Conservation (phyloP, 352 stramenopile species). For the Pythium periplocum region DNA sequence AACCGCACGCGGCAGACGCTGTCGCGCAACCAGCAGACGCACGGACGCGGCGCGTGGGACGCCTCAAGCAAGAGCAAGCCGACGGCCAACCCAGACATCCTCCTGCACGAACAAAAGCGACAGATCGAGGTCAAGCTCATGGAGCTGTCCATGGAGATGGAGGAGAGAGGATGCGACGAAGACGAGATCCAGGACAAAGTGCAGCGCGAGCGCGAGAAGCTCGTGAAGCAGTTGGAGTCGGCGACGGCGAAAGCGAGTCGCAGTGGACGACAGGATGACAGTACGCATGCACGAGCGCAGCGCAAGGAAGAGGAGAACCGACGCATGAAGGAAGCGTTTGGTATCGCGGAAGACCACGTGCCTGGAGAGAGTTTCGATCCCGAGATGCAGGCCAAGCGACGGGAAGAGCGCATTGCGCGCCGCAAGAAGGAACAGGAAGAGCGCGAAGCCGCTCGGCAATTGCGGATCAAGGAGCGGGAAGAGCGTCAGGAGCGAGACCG, state of each 20-base stretch:
- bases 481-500: slow-evolving; percentile 28
- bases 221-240: slow-evolving; percentile 29
- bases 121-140: slow-evolving; percentile 75
- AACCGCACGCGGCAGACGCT: slow-evolving; percentile 62
- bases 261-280: slow-evolving; percentile 4
- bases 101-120: slow-evolving; percentile 77
- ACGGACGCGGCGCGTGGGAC: slow-evolving; percentile 11
- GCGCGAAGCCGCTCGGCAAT: slow-evolving; percentile 30
- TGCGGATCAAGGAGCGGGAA: slow-evolving; percentile 33
- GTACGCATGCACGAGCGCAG: slow-evolving; percentile 47
- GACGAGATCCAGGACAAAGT: slow-evolving; percentile 71
- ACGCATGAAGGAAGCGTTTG: slow-evolving; percentile 65
- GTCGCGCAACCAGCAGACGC: slow-evolving; percentile 28
- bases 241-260: slow-evolving; percentile 1
- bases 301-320: slow-evolving; percentile 67
- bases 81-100: slow-evolving; percentile 67
- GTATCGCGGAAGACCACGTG: slow-evolving; percentile 66
- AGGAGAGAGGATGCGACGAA: slow-evolving; percentile 59
- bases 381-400: slow-evolving; percentile 61
- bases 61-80: slow-evolving; percentile 17
- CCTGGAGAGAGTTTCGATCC: slow-evolving; percentile 73
- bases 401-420: slow-evolving; percentile 37
- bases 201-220: slow-evolving; percentile 41
- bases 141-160: slow-evolving; percentile 75
- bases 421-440: slow-evolving; percentile 46